phyloP scores from a whole-genome alignment of 176 grass and related monocot genomes.

The Paspalum vaginatum region DNA sequence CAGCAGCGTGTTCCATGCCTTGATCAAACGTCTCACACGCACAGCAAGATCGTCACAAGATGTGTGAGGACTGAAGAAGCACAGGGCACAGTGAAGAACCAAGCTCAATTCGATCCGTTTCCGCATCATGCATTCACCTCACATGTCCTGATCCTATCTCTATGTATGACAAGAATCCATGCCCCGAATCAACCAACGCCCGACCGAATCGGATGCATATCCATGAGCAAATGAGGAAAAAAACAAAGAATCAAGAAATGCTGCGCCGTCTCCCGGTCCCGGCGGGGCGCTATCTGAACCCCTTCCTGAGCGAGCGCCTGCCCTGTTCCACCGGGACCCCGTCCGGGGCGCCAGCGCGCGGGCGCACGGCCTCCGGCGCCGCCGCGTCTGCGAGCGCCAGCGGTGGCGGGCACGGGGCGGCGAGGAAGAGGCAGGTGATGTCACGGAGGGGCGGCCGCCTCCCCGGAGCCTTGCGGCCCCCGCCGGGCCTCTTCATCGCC shows the following conservation, averaged over 20 bases:
- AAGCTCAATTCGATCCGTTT: not conserved
- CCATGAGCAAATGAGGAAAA: not conserved
- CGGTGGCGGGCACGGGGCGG: not conserved
- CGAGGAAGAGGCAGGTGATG: constrained; percentile 35
- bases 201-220: not conserved
- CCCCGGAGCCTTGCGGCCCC: not conserved
- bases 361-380: not conserved
- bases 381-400: not conserved
- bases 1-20: not conserved
- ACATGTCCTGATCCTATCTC: not conserved
- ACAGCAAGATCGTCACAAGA: not conserved
- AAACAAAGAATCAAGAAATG: not conserved
- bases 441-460: constrained; percentile 31
- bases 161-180: not conserved
- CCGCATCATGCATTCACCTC: not conserved
- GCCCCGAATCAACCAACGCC: not conserved
- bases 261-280: not conserved
- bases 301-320: constrained; percentile 32
- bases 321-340: not conserved
- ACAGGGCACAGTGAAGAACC: not conserved
- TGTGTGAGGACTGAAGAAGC: not conserved
- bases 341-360: not conserved
- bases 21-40: not conserved
- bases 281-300: constrained; percentile 36
- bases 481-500: constrained; percentile 36